Evolutionary conservation across 257 asterid species (phyloP).

Genomic region (Solanum chilense): DNA sequence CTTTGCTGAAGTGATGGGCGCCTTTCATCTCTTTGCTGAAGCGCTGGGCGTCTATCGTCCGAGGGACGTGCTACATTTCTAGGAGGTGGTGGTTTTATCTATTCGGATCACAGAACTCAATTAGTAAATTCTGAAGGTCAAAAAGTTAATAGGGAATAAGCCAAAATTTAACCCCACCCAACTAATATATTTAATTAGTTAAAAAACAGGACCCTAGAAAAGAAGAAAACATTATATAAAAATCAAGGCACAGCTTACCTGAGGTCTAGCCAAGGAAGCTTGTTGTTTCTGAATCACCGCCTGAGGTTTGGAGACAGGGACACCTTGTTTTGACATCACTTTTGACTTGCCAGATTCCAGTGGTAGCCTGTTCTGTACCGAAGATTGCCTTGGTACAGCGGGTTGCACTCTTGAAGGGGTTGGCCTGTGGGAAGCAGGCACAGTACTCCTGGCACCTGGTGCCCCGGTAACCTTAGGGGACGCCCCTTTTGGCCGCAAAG

Average conservation of each 20-base stretch:
- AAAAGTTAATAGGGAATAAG: background rate
- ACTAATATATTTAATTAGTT: background rate
- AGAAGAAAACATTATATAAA: background rate
- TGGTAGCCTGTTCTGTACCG: conserved; percentile 23
- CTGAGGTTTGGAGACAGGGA: conserved; percentile 39
- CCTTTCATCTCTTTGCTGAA: background rate
- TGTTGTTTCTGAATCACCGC: conserved; percentile 25
- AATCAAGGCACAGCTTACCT: conserved; percentile 8
- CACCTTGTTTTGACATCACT: conserved; percentile 14
- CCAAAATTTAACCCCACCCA: background rate
- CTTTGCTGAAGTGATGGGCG: background rate
- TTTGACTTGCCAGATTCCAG: conserved; percentile 32
- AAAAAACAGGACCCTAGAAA: background rate
- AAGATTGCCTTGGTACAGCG: conserved; percentile 28
- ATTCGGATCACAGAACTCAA: conserved; percentile 6
- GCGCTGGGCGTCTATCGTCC: conserved; percentile 6
- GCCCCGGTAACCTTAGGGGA: conserved; percentile 31
- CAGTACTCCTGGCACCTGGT: conserved; percentile 20
- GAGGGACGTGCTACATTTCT: conserved; percentile 24
- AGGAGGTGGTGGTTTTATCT: conserved; percentile 40
- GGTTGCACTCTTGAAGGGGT: conserved; percentile 22
- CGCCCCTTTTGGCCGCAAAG: conserved; percentile 26
- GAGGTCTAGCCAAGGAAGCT: conserved; percentile 22
- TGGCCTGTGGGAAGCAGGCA: conserved; percentile 20
- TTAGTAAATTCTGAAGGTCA: background rate